Percentiles rank a stretch among this genome's conserved stretches.
Evolutionary conservation across 176 grass and related monocot genomes (phyloP).

Genomic region (Zizania latifolia): DNA sequence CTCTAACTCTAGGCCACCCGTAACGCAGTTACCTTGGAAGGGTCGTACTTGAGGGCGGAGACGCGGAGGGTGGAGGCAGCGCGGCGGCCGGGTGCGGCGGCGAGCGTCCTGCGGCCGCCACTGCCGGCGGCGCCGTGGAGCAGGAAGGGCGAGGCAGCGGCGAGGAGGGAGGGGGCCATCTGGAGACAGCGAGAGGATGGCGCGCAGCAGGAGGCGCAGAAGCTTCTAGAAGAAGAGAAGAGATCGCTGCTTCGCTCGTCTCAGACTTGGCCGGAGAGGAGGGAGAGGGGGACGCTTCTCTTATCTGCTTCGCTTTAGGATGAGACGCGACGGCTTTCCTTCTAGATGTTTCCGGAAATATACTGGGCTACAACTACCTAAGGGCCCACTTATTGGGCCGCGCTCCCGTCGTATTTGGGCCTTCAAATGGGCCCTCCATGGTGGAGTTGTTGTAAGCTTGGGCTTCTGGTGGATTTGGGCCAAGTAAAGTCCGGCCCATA

Average conservation of each 20-base stretch:
- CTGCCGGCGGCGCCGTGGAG: constrained; percentile 19
- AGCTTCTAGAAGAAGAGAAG: constrained; percentile 9
- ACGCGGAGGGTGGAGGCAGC: constrained; percentile 34
- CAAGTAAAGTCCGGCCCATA: no score
- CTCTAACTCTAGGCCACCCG: no score
- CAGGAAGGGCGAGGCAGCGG: constrained; percentile 44
- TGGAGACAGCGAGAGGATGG: background rate
- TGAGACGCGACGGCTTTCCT: constrained; percentile 2
- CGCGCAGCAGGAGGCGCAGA: background rate
- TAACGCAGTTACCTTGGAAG: constrained; percentile 45
- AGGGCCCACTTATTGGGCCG: no score
- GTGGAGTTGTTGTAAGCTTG: no score
- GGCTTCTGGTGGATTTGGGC: no score
- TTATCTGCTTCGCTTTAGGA: constrained; percentile 25
- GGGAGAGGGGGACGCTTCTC: background rate
- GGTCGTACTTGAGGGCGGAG: constrained; percentile 61
- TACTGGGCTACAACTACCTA: background rate
- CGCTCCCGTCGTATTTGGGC: no score
- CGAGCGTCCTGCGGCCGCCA: constrained; percentile 1
- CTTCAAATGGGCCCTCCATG: no score
- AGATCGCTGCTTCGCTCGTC: background rate
- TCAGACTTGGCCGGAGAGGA: background rate
- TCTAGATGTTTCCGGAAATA: constrained; percentile 21
- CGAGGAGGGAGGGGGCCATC: constrained; percentile 50
- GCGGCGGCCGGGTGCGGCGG: background rate